Base-by-base conservation (phyloP, 306 rosid species). In the Cicer arietinum region DNA sequence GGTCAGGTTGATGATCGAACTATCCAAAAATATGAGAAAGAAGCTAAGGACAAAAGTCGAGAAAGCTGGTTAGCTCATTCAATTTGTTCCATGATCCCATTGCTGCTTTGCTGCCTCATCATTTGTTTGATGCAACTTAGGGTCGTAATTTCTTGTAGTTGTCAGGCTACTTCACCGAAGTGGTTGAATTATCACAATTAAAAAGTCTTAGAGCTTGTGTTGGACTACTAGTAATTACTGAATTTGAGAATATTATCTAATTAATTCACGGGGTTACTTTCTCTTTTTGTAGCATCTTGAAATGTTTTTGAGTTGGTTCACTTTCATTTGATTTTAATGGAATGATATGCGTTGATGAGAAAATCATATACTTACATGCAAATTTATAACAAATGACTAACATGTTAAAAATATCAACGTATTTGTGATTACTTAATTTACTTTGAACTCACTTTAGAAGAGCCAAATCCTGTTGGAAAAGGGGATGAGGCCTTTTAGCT, bases 1-100 rank as follows among this genome's bases (percentile, higher is more conserved):
- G 90, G 97, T 69, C 96, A 89, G 83, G 99, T 95, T 79, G 99
- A 95, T 76, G 99, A 95, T 46, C 91, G 99, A 22, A 95, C 99
- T 9, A 95, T 95, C 80, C 98, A 92, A 78, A 95, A 95, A 79
- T 95, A 92, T 9, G 99, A 95, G 84, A 95, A 88, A 78, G 99
- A 95, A 91, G 99, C 99, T 6, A 95, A 95, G 88, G 99, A 95
- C 25, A 95, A 95, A 83, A 95, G 98, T 83, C 88, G 99, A 83
- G 99, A 95, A 84, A 95, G 99, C 86, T 95, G 99, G 99, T 95
- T 75, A 85, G 97, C 47, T 65, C 69, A 51, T 82, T 79, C 63
- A 47, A 62, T 45, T 54, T 70, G 16, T 68, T 69, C 2, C 57
- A n/a, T 45, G 74, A 47, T 22, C 59, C 20, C 59, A 48, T 13